Conservation (phyloP, 768 basidiomycete species). For the Hebeloma cylindrosporum region DNA sequence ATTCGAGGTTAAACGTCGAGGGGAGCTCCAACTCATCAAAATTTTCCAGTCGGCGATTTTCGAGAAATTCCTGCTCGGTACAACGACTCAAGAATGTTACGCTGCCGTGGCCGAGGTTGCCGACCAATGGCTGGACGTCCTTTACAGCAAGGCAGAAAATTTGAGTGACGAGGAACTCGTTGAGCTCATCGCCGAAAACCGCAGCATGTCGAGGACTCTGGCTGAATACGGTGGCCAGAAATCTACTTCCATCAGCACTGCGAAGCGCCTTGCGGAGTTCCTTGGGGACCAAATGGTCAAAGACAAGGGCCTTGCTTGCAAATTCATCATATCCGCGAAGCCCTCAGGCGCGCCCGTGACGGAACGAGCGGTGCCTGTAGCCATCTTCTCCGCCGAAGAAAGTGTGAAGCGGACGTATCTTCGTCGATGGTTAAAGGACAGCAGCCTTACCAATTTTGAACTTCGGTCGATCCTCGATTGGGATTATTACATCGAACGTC, state of each 20-base stretch:
- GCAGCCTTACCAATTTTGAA: constrained; percentile 82
- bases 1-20: constrained; percentile 97
- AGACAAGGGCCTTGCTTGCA: constrained; percentile 98
- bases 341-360: constrained; percentile 94
- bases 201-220: constrained; percentile 96
- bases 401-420: constrained; percentile 86
- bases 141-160: constrained; percentile 83
- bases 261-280: constrained; percentile 92
- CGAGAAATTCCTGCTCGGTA: constrained; percentile 93
- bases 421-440: constrained; percentile 96
- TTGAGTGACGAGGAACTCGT: constrained; percentile 91
- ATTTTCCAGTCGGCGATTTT: constrained; percentile 99
- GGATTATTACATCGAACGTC: constrained; percentile 96
- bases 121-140: constrained; percentile 95
- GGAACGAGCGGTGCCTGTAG: constrained; percentile 93
- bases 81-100: constrained; percentile 94
- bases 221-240: constrained; percentile 97
- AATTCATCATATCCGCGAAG: constrained; percentile 96
- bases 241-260: constrained; percentile 97
- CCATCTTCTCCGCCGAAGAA: constrained; percentile 96
- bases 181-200: constrained; percentile 97
- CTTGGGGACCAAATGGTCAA: constrained; percentile 98
- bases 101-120: constrained; percentile 91
- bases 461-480: constrained; percentile 94
- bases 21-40: constrained; percentile 97